phyloP scores from a whole-genome alignment of 1,139 yeast genomes.

The Yamadazyma siamensis region DNA sequence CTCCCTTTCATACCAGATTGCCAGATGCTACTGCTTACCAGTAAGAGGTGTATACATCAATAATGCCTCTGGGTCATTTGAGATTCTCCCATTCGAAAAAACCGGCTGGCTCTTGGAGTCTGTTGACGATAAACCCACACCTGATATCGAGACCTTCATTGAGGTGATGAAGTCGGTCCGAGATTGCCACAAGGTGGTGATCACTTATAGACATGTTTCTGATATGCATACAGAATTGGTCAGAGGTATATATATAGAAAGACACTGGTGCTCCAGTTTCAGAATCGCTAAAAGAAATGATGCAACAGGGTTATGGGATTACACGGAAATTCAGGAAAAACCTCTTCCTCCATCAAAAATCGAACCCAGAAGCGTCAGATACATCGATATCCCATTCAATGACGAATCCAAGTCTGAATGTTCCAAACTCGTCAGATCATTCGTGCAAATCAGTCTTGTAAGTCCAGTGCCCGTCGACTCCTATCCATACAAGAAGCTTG shows the following conservation, averaged over 20 bases:
- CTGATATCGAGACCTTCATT: conserved; percentile 69
- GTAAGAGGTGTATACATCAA: conserved; percentile 80
- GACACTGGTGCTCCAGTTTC: conserved; percentile 81
- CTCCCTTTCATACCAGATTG: conserved; percentile 82
- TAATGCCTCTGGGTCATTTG: conserved; percentile 77
- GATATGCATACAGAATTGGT: conserved; percentile 75
- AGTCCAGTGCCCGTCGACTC: conserved; percentile 76
- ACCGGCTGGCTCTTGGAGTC: conserved; percentile 73
- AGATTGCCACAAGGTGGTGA: conserved; percentile 69
- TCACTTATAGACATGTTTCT: conserved; percentile 72
- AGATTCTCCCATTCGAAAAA: conserved; percentile 54
- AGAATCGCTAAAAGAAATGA: conserved; percentile 77
- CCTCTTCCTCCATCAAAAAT: conserved; percentile 50
- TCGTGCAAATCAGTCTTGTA: conserved; percentile 65
- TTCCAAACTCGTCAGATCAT: conserved; percentile 47
- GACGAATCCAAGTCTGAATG: conserved; percentile 45
- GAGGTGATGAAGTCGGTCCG: conserved; percentile 77
- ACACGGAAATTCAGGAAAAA: conserved; percentile 58
- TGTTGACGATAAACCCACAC: conserved; percentile 71
- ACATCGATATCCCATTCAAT: conserved; percentile 65
- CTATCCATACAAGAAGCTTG: conserved; percentile 56
- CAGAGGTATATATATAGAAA: conserved; percentile 65
- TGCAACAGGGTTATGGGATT: conserved; percentile 85
- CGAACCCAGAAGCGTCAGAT: conserved; percentile 62
- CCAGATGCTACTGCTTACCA: conserved; percentile 79